phyloP scores from a whole-genome alignment of 495 filamentous ascomycete species.

The Chaetomium cochliodes region DNA sequence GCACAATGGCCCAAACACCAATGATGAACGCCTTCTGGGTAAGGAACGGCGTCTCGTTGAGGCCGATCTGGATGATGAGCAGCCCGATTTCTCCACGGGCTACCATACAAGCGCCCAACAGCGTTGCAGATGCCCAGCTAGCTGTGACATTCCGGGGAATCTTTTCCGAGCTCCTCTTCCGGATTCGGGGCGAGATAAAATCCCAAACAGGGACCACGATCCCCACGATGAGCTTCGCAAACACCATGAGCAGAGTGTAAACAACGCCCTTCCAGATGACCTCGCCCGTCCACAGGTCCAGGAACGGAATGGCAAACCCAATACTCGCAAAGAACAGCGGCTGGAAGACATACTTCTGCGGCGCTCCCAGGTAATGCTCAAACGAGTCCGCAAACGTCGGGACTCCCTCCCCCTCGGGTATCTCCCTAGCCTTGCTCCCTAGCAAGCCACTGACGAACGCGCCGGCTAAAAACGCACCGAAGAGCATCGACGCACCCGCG shows the following conservation, averaged over 20 bases:
- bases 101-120: constrained; percentile 57
- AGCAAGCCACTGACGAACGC: constrained; percentile 47
- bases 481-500: constrained; percentile 66
- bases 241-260: constrained; percentile 66
- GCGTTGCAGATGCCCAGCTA: constrained; percentile 33
- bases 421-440: not conserved
- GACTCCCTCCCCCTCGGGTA: constrained; percentile 25
- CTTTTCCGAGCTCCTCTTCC: not conserved
- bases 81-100: constrained; percentile 79
- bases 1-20: constrained; percentile 69
- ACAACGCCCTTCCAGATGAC: constrained; percentile 72
- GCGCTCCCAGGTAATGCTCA: constrained; percentile 54
- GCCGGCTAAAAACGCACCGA: constrained; percentile 69
- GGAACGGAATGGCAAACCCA: constrained; percentile 76
- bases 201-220: constrained; percentile 56
- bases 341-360: constrained; percentile 56
- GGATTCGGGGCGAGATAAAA: constrained; percentile 11
- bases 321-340: constrained; percentile 82
- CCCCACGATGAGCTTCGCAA: constrained; percentile 63
- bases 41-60: constrained; percentile 32
- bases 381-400: constrained; percentile 49
- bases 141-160: constrained; percentile 9
- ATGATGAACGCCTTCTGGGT: constrained; percentile 55
- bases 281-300: constrained; percentile 60
- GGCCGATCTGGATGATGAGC: constrained; percentile 67